Evolutionary conservation across 108 stramenopile species (phyloP).

Genomic region (Cyclotella baltica): DNA sequence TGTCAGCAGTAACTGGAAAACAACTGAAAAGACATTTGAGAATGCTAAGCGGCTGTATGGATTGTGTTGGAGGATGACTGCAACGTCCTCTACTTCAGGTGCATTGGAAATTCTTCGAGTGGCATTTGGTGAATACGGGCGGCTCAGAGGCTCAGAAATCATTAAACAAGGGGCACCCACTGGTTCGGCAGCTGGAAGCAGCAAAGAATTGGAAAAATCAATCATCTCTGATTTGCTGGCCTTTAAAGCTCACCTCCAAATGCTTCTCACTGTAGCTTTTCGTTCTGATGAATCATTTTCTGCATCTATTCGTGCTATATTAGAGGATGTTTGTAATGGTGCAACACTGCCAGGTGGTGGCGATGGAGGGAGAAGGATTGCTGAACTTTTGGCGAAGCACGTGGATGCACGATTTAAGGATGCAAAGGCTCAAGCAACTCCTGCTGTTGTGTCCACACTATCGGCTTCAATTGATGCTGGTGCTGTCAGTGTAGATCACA

Average conservation of each 20-base stretch:
- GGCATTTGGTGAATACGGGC: conserved; percentile 53
- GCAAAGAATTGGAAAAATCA: conserved; percentile 61
- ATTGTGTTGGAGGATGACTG: conserved; percentile 50
- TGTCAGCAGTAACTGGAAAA: conserved; percentile 9
- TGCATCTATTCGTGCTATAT: conserved; percentile 75
- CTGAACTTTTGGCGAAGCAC: conserved; percentile 92
- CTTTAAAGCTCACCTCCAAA: conserved; percentile 68
- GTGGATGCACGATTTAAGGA: conserved; percentile 75
- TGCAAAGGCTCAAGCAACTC: conserved; percentile 55
- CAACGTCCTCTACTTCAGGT: conserved; percentile 16
- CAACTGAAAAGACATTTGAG: conserved; percentile 32
- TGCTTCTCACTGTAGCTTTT: conserved; percentile 63
- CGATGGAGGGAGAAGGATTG: conserved; percentile 66
- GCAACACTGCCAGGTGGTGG: conserved; percentile 22
- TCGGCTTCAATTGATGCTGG: conserved; percentile 20
- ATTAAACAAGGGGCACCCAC: conserved; percentile 37
- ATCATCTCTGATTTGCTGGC: conserved; percentile 69
- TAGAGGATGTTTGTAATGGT: conserved; percentile 87
- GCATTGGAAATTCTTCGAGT: conserved; percentile 35
- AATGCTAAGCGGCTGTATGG: conserved; percentile 51
- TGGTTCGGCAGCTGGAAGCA: background rate
- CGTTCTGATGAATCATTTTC: conserved; percentile 73
- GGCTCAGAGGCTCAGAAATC: conserved; percentile 48
- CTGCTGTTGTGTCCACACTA: background rate
- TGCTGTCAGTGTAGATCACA: conserved; percentile 33